Evolutionary conservation across 805 yeast species (phyloP).

Genomic region (Teunomyces cretensis): DNA sequence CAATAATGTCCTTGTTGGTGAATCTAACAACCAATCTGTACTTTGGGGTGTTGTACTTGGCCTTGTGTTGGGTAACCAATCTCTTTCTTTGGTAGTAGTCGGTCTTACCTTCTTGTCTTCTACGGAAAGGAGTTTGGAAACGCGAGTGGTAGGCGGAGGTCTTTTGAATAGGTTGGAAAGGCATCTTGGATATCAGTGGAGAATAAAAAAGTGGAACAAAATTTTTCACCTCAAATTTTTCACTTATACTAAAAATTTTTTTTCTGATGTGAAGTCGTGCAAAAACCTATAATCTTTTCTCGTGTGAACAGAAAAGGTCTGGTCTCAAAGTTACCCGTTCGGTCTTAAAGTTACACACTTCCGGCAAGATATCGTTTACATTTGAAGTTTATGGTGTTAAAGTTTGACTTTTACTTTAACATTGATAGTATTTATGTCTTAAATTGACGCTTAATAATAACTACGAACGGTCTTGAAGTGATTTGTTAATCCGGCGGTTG

Average conservation of each 20-base stretch:
- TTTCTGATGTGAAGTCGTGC: background rate
- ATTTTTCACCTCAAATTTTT: slow-evolving; percentile 3
- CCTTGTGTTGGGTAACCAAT: slow-evolving; percentile 99
- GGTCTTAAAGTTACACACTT: no score
- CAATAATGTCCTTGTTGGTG: slow-evolving; percentile 99
- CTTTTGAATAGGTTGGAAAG: slow-evolving; percentile 71
- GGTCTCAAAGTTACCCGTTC: no score
- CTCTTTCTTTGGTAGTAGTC: slow-evolving; percentile 99
- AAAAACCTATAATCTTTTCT: background rate
- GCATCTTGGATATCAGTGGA: slow-evolving; percentile 52
- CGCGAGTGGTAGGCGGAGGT: slow-evolving; percentile 96
- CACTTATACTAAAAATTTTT: background rate
- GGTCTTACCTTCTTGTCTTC: slow-evolving; percentile 99
- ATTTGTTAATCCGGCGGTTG: no score
- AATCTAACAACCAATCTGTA: slow-evolving; percentile 99
- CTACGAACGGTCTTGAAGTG: no score
- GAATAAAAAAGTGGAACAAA: slow-evolving; percentile 1
- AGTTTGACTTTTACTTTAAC: no score
- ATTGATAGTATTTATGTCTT: no score
- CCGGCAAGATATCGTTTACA: no score
- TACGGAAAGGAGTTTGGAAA: slow-evolving; percentile 99
- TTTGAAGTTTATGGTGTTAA: no score
- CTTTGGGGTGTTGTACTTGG: slow-evolving; percentile 99
- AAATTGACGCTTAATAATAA: no score
- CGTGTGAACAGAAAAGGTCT: background rate